Evolutionary conservation across 75 land plant species (phyloP).

Genomic region (Chamaecyparis obtusa): DNA sequence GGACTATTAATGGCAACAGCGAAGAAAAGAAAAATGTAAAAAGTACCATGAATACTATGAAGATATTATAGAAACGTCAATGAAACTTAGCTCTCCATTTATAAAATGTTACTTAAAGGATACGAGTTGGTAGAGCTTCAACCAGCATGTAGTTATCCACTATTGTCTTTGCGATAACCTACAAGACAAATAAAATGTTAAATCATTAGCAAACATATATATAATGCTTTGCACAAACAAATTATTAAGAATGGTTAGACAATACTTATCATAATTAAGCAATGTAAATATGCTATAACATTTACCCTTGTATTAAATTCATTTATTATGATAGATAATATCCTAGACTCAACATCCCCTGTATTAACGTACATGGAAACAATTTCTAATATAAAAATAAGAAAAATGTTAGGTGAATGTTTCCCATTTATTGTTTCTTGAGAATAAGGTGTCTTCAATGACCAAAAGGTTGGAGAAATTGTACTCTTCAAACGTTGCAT

Average conservation of each 20-base stretch:
- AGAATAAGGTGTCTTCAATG: background rate
- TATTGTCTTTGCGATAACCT: conserved; percentile 48
- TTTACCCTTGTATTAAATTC: background rate
- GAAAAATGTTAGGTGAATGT: background rate
- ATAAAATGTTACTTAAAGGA: conserved; percentile 34
- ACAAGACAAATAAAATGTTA: background rate
- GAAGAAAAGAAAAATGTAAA: conserved; percentile 6
- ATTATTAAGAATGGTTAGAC: background rate
- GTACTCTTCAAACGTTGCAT: too few relatives aligned
- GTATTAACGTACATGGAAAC: background rate
- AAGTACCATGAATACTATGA: background rate
- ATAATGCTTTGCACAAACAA: background rate
- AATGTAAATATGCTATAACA: background rate
- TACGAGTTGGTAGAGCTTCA: conserved; percentile 82
- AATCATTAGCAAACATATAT: background rate
- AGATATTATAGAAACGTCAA: background rate
- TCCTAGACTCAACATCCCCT: background rate
- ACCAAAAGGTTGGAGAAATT: background rate
- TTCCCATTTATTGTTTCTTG: background rate
- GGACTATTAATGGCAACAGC: background rate
- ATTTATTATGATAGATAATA: background rate
- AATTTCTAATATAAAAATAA: background rate
- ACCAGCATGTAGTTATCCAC: conserved; percentile 63
- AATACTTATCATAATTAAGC: background rate
- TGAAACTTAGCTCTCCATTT: background rate